A percentile compares a stretch with the other conserved stretches of the same genome.
phyloP scores from a whole-genome alignment of 2,329 filamentous ascomycete species.

The Exophiala mesophila region DNA sequence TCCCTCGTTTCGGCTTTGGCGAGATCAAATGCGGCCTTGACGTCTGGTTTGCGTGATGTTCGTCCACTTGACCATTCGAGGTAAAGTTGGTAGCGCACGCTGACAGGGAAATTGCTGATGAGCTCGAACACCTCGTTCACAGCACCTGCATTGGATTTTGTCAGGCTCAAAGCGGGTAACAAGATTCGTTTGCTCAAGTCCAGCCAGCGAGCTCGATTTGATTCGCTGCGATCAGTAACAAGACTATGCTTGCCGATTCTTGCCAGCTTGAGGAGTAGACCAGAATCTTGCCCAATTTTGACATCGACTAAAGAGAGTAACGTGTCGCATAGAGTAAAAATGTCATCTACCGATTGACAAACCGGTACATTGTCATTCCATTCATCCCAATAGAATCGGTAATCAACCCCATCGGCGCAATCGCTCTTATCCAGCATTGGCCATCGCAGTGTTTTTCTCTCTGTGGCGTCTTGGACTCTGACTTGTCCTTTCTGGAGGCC shows the following conservation, averaged over 20 bases:
- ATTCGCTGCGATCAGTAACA: constrained; percentile 60
- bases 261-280: constrained; percentile 74
- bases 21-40: constrained; percentile 71
- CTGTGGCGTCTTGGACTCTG: constrained; percentile 53
- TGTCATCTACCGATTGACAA: constrained; percentile 83
- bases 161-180: constrained; percentile 83
- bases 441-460: constrained; percentile 73
- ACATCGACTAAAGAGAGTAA: constrained; percentile 81
- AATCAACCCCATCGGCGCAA: constrained; percentile 67
- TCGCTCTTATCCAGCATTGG: constrained; percentile 74
- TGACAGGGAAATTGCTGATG: constrained; percentile 70
- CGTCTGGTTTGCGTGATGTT: constrained; percentile 69
- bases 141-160: constrained; percentile 74
- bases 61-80: constrained; percentile 85
- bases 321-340: constrained; percentile 80
- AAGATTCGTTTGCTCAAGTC: constrained; percentile 77
- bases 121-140: constrained; percentile 85
- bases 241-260: constrained; percentile 77
- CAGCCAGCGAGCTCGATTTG: constrained; percentile 74
- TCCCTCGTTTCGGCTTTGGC: constrained; percentile 75
- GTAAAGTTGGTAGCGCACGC: constrained; percentile 80
- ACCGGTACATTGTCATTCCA: constrained; percentile 91
- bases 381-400: constrained; percentile 95
- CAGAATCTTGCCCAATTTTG: constrained; percentile 79
- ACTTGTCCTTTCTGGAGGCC: constrained; percentile 66